Conservation (phyloP, 345 rosid genomes). For the Aquilaria yunnanensis region DNA sequence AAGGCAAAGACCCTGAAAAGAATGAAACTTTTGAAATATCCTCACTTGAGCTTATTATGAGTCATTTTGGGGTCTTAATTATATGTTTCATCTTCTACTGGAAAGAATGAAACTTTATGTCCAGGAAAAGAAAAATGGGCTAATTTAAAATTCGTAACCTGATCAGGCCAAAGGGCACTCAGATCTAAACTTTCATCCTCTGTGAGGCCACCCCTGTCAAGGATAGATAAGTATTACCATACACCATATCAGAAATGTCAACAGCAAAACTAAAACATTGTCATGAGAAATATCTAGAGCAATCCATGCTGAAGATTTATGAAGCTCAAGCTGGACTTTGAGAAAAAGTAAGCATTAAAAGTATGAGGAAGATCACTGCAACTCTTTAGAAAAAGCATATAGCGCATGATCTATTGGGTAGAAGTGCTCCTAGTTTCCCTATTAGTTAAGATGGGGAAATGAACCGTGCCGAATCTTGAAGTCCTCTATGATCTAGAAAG, state of each 20-base stretch:
- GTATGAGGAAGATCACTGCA: too few species aligned
- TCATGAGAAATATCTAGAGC: neutral
- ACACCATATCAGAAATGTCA: neutral
- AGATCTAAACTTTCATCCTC: slow-evolving; percentile 45
- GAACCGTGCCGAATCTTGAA: too few species aligned
- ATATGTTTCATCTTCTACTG: slow-evolving; percentile 2
- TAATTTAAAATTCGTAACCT: slow-evolving; percentile 33
- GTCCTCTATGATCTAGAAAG: too few species aligned
- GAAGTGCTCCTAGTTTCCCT: too few species aligned
- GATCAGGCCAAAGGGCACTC: slow-evolving; percentile 65
- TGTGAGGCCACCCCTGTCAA: slow-evolving; percentile 53
- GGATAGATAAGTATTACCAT: slow-evolving; percentile 6
- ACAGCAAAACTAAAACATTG: neutral
- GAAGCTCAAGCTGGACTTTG: neutral
- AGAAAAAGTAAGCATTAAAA: slow-evolving; percentile 5
- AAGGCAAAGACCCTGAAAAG: slow-evolving; percentile 81
- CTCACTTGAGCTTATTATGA: neutral
- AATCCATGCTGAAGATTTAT: neutral
- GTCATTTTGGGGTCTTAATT: too few species aligned
- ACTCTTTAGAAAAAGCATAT: too few species aligned
- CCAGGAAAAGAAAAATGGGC: neutral
- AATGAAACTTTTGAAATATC: slow-evolving; percentile 1
- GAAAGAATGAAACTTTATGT: neutral
- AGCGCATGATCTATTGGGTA: too few species aligned
- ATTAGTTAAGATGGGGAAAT: too few species aligned